A percentile compares a stretch with the other conserved stretches of the same genome.
Evolutionary conservation across 2,329 filamentous ascomycete species (phyloP).

Genomic region (Raffaelea arxii): DNA sequence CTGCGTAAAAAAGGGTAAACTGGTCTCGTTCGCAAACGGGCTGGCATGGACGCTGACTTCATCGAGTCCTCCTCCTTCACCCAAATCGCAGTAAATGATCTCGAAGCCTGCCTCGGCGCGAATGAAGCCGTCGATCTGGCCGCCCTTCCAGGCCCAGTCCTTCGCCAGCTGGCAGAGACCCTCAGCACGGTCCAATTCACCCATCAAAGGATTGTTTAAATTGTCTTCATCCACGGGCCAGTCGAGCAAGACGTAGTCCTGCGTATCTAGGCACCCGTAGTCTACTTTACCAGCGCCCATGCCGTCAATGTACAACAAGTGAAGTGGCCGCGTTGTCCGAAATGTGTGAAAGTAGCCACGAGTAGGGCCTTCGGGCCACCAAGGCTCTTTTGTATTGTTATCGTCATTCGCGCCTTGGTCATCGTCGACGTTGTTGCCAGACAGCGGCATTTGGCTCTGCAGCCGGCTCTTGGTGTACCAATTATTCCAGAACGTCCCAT

Average conservation of each 20-base stretch:
- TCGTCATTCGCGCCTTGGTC: not conserved
- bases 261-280: constrained; percentile 58
- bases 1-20: constrained; percentile 7
- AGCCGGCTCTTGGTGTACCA: not conserved
- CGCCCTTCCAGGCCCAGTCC: constrained; percentile 29
- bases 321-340: constrained; percentile 43
- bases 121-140: constrained; percentile 50
- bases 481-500: too few species aligned
- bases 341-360: constrained; percentile 60
- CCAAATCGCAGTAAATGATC: constrained; percentile 58
- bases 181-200: not conserved
- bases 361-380: not conserved
- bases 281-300: constrained; percentile 56
- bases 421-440: not conserved
- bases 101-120: constrained; percentile 64
- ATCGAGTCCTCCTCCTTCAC: constrained; percentile 24
- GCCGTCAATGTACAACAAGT: constrained; percentile 60
- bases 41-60: constrained; percentile 19
- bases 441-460: not conserved
- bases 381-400: constrained; percentile 3
- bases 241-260: constrained; percentile 47
- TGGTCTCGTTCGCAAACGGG: constrained; percentile 12
- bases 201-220: not conserved
- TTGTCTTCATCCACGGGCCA: not conserved
- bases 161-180: constrained; percentile 44